Evolutionary conservation across 148 eudicot species (phyloP), one percentile per base, ranked within the genome.

Genomic region (Vaccinium vitisidaea): DNA sequence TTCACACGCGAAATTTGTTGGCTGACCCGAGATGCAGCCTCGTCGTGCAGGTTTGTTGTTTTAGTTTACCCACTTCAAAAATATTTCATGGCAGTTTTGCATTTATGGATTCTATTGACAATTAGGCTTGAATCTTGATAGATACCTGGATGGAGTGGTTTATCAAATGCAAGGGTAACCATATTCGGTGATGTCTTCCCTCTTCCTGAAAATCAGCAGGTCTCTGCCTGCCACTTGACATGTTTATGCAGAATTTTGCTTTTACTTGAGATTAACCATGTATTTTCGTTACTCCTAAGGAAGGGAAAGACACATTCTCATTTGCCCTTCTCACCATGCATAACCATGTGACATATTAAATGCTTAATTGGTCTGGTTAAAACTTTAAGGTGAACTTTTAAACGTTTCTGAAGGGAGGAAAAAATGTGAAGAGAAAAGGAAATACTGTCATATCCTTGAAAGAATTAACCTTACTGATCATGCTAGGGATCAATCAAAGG

Each of bases 111-210:
- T 85, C 84, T 83, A 83, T 88, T 91, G 86, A 90, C 86, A 73
- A 69, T 86, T 84, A 82, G 87, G 87, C 75, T 65, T 65, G 30
- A 65, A 65, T 65, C 89, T 85, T 69, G 83, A 23, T 89, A 97
- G 99, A 91, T 95, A 87, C 99, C 99, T 86, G 99, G 99, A 86
- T 97, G 98, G 99, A 97, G 98, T 91, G 94, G 99, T 87, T 89
- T 97, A 87, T 97, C 99, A 58, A 97, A 97, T 90, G 99, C 99
- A 21, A 92, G 99, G 86, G 99, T 95, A 48, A 95, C 99, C 58
- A 94, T 97, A 71, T 95, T 97, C 69, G 99, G 99, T 1, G 98
- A 97, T 83, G 98, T 97, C 83, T 88, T 53, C 83, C 99, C 99
- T 1, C 96, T 97, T 85, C 92, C 94, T 75, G 97, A 97, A 88